Evolutionary conservation across 306 rosid species (phyloP), one percentile per base, ranked within the genome.

Genomic region (Acmispon strigosus): DNA sequence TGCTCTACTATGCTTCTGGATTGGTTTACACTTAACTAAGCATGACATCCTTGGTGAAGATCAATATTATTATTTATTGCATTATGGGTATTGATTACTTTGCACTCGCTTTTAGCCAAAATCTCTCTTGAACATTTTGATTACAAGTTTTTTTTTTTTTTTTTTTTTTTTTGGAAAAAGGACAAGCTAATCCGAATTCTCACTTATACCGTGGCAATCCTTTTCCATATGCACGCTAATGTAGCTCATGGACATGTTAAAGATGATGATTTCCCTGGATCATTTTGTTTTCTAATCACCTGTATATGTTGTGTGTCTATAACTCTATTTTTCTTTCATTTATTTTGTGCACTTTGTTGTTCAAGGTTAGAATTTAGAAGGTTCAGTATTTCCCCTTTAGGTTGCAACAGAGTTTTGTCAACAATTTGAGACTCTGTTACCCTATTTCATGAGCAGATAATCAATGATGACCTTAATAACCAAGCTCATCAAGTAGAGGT

Each of bases 1-100:
- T 78, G 68, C 78, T 52, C 57, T 61, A 17, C 81, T 50, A 16
- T 76, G 53, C 66, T 71, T 67, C 16, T 62, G 17, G 42, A n/a
- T 66, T 27, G 53, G 9, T 66, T 20, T 29, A 47, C 44, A 24
- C 50, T 32, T 32, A 32, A 32, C 37, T 42, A 62, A 51, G 37
- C 68, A 44, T 42, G 20, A 41, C 13, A 32, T 67, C 44, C 50
- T 54, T 62, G 24, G 36, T 76, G 70, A 41, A 12, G 74, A 18
- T 66, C 43, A 17, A 57, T 57, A 70, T 57, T 51, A 11, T n/a
- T 62, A 47, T 67, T 60, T 76, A 27, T 59, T 48, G 5, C 39
- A 27, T 48, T 48, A 22, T 59, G 39, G 18, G 53, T 27, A 7
- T 60, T 19, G 58, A 55, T 65, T 36, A 55, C 54, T 60, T 49